Percentiles rank a stretch among this genome's conserved stretches.
phyloP scores from a whole-genome alignment of 2,329 filamentous ascomycete genomes.

The Cytospora piceae region DNA sequence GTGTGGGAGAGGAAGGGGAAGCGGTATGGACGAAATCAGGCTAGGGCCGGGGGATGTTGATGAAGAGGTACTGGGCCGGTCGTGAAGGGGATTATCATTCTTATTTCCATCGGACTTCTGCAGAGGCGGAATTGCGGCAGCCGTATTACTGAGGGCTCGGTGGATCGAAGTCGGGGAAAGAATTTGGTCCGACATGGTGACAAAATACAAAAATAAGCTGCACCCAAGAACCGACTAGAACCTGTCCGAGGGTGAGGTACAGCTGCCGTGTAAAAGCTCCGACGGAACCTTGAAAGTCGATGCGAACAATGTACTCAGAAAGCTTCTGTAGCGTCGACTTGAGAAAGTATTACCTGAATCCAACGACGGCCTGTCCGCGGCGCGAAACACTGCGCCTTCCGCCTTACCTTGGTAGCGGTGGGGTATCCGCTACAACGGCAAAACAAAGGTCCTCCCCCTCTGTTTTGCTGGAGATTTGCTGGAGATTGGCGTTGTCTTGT shows the following conservation, averaged over 20 bases:
- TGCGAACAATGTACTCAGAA: background rate
- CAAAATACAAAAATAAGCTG: conserved; percentile 5
- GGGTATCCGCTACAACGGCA: conserved; percentile 14
- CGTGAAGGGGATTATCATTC: conserved; percentile 38
- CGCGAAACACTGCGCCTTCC: conserved; percentile 11
- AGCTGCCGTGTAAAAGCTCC: conserved; percentile 10
- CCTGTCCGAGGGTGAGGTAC: conserved; percentile 9
- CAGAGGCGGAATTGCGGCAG: conserved; percentile 31
- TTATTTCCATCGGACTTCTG: conserved; percentile 32
- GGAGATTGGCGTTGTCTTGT: conserved; percentile 17
- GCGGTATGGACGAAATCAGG: conserved; percentile 30
- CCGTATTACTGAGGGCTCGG: conserved; percentile 50
- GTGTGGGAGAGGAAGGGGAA: conserved; percentile 20
- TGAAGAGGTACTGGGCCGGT: conserved; percentile 35
- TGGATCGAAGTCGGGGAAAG: conserved; percentile 54
- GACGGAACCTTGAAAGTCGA: conserved; percentile 6
- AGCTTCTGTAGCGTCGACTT: background rate
- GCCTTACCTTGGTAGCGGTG: background rate
- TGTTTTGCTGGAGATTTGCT: conserved; percentile 20
- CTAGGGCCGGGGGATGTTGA: conserved; percentile 26
- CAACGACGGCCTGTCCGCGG: conserved; percentile 9
- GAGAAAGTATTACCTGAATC: background rate
- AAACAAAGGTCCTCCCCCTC: conserved; percentile 13
- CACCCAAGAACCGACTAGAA: conserved; percentile 8
- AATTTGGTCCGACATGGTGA: conserved; percentile 44